Evolutionary conservation across 2,329 filamentous ascomycete species (phyloP), one percentile per base, ranked within the genome.

Genomic region (Phialophora chinensis): DNA sequence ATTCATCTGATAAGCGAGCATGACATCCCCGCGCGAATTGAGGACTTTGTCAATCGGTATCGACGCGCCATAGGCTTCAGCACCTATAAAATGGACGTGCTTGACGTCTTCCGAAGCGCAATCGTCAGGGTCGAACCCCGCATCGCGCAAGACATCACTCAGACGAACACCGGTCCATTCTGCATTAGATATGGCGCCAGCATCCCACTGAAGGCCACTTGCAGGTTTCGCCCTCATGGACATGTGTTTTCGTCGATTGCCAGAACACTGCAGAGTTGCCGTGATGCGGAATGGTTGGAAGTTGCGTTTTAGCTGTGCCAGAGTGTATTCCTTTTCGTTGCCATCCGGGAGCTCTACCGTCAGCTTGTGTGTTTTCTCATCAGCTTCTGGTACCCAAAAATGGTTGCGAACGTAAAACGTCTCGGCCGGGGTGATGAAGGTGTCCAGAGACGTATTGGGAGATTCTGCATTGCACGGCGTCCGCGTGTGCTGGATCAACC

Each of bases 1-100:
- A 68, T 91, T 91, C 89, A 91, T 91, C 56, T 82, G 81, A 71
- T 87, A 90, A 0, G 65, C 69, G 17, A 71, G 88, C 88, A 91
- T 78, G 6, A 90, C 89, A 69, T 91, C 89, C 61, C 85, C 86
- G 42, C 82, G 81, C 0, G 85, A 85, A 58, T 89, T 86, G 20
- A 88, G 75, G 0, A 85, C 85, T 25, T 87, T 84, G 38, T 81
- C 78, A 57, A 89, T 80, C 0, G 87, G 86, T 54, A 90, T 88
- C 44, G 84, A 88, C 14, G 66, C 65, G 65, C 84, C 84, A 73
- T 89, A 88, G 14, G 87, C 85, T 74, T 89, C 86, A 56, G 86
- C 77, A 12, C 85, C 85, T 8, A 82, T 79, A 71, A 90, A 86
- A 33, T 87, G 85, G 11, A 86, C 84, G 70, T 88, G 86, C 56